These are phyloP conservation scores for Hanseniaspora lachancei DNA, from an alignment of 805 yeast species.

Conservation along the genomic window DNA sequence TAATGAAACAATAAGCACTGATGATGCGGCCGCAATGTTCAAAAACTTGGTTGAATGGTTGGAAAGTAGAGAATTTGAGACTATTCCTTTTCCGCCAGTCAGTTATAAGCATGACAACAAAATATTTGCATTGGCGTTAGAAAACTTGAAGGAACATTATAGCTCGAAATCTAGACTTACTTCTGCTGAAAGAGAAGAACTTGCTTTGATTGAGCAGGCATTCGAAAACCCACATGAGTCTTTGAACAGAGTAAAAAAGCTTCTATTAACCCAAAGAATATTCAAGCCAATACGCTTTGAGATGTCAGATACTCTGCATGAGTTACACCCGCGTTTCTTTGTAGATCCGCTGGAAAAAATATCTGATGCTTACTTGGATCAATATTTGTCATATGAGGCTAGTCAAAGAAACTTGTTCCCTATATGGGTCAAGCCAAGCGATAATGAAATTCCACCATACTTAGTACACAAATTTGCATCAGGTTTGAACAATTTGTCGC, in stretches of 20 bases:
- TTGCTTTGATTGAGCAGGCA: conserved; percentile 88
- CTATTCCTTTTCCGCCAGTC: conserved; percentile 87
- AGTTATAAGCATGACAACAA: conserved; percentile 90
- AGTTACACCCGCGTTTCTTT: conserved; percentile 71
- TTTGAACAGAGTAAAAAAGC: conserved; percentile 68
- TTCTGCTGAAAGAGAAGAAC: conserved; percentile 79
- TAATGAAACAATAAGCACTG: conserved; percentile 71
- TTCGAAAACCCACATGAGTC: conserved; percentile 95
- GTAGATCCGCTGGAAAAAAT: conserved; percentile 89
- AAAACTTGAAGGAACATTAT: conserved; percentile 69
- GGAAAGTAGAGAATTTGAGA: conserved; percentile 66
- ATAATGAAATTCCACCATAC: conserved; percentile 83
- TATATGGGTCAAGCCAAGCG: conserved; percentile 91
- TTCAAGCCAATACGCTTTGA: conserved; percentile 80
- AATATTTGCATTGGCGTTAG: conserved; percentile 75
- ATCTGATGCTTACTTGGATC: conserved; percentile 91
- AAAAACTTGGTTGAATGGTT: conserved; percentile 86
- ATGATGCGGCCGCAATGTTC: conserved; percentile 78
- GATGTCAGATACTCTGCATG: conserved; percentile 83
- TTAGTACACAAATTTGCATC: conserved; percentile 89
- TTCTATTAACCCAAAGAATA: conserved; percentile 72
- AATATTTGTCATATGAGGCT: conserved; percentile 91
- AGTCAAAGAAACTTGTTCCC: conserved; percentile 81
- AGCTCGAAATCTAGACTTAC: conserved; percentile 65
- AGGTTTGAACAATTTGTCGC: conserved; percentile 64